Conservation (phyloP, 2,329 filamentous ascomycete species). For the Pestalotiopsis sp. region DNA sequence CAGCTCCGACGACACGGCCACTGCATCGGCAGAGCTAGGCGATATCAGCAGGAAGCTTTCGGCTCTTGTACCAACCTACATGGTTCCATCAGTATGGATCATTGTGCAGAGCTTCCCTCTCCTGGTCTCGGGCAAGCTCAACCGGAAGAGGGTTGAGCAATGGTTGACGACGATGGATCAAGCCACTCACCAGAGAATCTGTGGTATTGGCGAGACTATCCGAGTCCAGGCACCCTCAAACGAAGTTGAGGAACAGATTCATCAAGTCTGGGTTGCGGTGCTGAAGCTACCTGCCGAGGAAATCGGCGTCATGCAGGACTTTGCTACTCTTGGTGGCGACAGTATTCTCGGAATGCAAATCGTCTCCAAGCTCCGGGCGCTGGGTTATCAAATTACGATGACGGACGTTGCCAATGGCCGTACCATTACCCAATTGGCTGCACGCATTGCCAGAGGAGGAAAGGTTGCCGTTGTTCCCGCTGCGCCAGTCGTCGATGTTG, state of each 20-base stretch:
- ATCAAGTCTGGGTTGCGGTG: background rate
- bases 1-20: background rate
- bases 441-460: slow-evolving; percentile 11
- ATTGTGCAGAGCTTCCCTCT: background rate
- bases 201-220: background rate
- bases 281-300: background rate
- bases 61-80: background rate
- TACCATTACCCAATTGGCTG: slow-evolving; percentile 10
- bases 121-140: slow-evolving; percentile 2
- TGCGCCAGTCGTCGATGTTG: background rate
- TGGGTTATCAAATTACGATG: slow-evolving; percentile 11
- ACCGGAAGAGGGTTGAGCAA: slow-evolving; percentile 4
- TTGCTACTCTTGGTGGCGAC: slow-evolving; percentile 8
- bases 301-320: background rate
- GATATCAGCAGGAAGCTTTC: slow-evolving; percentile 2
- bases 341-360: slow-evolving; percentile 8
- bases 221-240: slow-evolving; percentile 4
- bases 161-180: slow-evolving; percentile 4
- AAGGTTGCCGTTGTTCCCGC: background rate
- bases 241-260: slow-evolving; percentile 4
- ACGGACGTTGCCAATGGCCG: slow-evolving; percentile 11
- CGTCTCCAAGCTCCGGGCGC: slow-evolving; percentile 4
- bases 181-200: background rate
- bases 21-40: slow-evolving; percentile 2
- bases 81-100: slow-evolving; percentile 7